phyloP scores from a whole-genome alignment of 306 rosid genomes.

The Nissolia schottii region DNA sequence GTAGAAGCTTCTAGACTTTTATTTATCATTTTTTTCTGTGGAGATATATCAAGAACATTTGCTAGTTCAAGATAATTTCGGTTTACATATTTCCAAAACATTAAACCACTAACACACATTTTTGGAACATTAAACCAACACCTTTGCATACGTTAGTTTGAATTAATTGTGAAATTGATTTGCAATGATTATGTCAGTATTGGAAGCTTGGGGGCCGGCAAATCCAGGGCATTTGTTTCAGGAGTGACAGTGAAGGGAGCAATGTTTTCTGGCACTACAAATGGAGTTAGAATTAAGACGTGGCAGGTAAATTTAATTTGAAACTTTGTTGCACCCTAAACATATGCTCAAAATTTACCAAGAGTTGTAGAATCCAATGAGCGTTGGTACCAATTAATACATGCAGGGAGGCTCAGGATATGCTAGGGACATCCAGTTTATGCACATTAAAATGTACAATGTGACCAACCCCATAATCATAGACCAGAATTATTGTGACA shows the following conservation, averaged over 20 bases:
- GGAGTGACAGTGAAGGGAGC: slow-evolving; percentile 53
- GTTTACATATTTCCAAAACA: too few relatives aligned
- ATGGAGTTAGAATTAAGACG: slow-evolving; percentile 84
- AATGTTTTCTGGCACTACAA: slow-evolving; percentile 60
- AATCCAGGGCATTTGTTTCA: slow-evolving; percentile 51
- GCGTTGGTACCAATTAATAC: not conserved
- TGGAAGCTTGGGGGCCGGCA: slow-evolving; percentile 70
- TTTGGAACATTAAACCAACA: too few relatives aligned
- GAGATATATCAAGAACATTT: too few relatives aligned
- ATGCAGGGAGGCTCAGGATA: slow-evolving; percentile 78
- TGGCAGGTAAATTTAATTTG: slow-evolving; percentile 52
- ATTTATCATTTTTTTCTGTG: too few relatives aligned
- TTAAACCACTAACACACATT: too few relatives aligned
- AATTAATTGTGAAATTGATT: not conserved
- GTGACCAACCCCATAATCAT: slow-evolving; percentile 67
- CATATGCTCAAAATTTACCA: not conserved
- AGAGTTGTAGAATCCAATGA: not conserved
- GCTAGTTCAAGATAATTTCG: too few relatives aligned
- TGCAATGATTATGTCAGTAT: slow-evolving; percentile 37
- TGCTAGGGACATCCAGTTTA: slow-evolving; percentile 57
- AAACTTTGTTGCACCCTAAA: not conserved
- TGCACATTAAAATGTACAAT: slow-evolving; percentile 53
- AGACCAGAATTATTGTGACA: slow-evolving; percentile 70
- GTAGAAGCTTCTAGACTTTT: too few relatives aligned
- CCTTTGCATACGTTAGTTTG: not conserved